Conservation (phyloP, 352 stramenopile species). For the Globisporangium abappressorium region DNA sequence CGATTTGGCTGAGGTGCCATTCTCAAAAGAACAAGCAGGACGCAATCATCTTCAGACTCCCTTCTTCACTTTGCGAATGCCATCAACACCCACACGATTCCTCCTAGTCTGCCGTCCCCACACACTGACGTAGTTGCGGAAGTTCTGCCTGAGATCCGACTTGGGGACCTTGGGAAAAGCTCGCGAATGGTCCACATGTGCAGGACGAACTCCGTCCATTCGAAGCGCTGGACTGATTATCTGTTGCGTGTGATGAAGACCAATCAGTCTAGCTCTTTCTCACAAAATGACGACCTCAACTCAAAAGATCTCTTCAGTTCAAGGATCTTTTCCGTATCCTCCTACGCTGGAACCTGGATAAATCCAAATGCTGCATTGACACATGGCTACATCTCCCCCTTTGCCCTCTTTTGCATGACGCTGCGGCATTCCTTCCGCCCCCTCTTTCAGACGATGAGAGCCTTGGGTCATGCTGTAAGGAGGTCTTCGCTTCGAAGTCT, state of each 20-base stretch:
- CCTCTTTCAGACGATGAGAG: too few species aligned
- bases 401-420: neutral
- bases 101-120: neutral
- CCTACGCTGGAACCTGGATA: neutral
- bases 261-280: neutral
- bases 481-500: too few species aligned
- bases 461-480: too few species aligned
- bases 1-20: neutral
- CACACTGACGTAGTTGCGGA: neutral
- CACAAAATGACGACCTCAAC: neutral
- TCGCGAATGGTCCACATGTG: too few species aligned
- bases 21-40: neutral
- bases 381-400: neutral
- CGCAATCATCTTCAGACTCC: neutral
- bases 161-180: too few species aligned
- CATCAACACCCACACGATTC: neutral
- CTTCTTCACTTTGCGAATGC: neutral
- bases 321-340: neutral
- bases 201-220: too few species aligned
- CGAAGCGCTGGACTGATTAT: too few species aligned
- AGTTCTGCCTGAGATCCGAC: too few species aligned
- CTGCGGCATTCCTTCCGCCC: too few species aligned
- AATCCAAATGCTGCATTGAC: neutral
- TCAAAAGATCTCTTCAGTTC: conserved; percentile 1
- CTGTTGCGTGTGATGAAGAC: too few species aligned